A percentile compares a stretch with the other conserved stretches of the same genome.
Evolutionary conservation across 176 grass and related monocot genomes (phyloP).

Genomic region (Triticum turgidum): DNA sequence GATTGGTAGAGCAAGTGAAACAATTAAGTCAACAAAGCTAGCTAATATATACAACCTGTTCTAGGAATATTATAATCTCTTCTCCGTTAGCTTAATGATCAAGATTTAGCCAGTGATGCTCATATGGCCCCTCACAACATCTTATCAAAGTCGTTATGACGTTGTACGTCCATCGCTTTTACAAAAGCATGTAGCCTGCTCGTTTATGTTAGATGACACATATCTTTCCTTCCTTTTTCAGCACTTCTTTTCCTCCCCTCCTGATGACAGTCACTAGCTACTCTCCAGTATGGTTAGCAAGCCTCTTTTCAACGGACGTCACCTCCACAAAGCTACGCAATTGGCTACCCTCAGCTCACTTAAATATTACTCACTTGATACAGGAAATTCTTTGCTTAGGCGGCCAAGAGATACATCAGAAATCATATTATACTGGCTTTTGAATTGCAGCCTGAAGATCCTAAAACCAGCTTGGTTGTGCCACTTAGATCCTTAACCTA

Average conservation of each 20-base stretch:
- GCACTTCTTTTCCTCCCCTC: neutral
- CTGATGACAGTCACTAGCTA: constrained; percentile 20
- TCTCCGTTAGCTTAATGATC: constrained; percentile 32
- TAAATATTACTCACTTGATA: neutral
- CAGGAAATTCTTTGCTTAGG: neutral
- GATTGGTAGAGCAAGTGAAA: neutral
- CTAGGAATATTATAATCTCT: neutral
- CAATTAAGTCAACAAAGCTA: neutral
- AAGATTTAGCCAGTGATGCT: constrained; percentile 39
- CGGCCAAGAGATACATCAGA: neutral
- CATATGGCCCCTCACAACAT: neutral
- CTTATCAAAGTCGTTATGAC: constrained; percentile 43
- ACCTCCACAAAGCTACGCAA: neutral
- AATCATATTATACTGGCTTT: neutral
- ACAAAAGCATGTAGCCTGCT: neutral
- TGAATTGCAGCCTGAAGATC: neutral
- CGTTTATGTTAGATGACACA: constrained; percentile 36
- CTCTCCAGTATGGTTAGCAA: neutral
- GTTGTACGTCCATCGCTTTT: constrained; percentile 5
- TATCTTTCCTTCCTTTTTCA: constrained; percentile 18
- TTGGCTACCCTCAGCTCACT: too few species aligned
- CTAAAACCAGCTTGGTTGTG: neutral
- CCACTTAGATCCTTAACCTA: neutral
- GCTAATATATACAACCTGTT: neutral
- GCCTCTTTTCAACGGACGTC: constrained; percentile 13